Conservation (phyloP, 306 rosid species). For the Parietaria judaica region DNA sequence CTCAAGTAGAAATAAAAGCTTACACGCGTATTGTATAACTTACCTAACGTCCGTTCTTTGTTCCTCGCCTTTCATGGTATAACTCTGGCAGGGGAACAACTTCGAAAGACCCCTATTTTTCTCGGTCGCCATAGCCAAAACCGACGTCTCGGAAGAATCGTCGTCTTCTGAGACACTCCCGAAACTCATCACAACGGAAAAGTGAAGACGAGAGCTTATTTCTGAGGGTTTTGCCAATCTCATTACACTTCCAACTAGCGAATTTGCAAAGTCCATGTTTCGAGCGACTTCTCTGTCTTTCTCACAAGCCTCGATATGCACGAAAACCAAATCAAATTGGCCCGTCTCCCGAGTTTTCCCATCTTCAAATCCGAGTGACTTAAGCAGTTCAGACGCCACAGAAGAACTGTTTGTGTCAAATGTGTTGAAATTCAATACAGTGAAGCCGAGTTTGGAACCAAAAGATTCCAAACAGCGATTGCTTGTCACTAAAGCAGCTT, state of each 20-base stretch:
- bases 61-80: slow-evolving; percentile 67
- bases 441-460: slow-evolving; percentile 55
- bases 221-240: slow-evolving; percentile 45
- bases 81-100: slow-evolving; percentile 75
- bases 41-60: slow-evolving; percentile 70
- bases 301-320: slow-evolving; percentile 61
- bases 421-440: slow-evolving; percentile 36
- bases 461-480: slow-evolving; percentile 54
- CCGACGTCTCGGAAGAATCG: slow-evolving; percentile 33
- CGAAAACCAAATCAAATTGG: slow-evolving; percentile 62
- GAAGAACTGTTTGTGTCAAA: slow-evolving; percentile 21
- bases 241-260: slow-evolving; percentile 60
- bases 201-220: slow-evolving; percentile 61
- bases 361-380: slow-evolving; percentile 72
- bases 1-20: neutral
- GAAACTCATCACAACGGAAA: slow-evolving; percentile 69
- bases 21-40: slow-evolving; percentile 6
- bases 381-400: slow-evolving; percentile 44
- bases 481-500: slow-evolving; percentile 61
- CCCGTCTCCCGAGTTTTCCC: slow-evolving; percentile 44
- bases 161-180: slow-evolving; percentile 45
- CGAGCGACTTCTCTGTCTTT: slow-evolving; percentile 29
- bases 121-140: slow-evolving; percentile 30
- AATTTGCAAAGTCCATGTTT: slow-evolving; percentile 45
- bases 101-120: slow-evolving; percentile 34